Evolutionary conservation across 306 rosid genomes (phyloP).

Genomic region (Glycyrrhiza uralensis): DNA sequence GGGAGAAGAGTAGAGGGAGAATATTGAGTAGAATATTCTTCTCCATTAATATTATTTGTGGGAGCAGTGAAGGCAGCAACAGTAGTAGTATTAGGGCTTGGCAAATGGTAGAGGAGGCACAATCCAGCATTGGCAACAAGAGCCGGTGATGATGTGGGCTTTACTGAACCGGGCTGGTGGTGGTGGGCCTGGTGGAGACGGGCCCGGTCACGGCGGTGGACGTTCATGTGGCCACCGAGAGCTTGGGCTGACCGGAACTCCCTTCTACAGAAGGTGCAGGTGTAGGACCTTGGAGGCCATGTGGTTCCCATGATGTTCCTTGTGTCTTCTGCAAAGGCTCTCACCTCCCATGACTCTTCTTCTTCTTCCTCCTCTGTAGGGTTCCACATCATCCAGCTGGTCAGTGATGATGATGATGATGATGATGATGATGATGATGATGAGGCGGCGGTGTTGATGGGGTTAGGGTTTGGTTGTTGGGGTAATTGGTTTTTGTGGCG

Average conservation of each 20-base stretch:
- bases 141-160: too few species aligned
- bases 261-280: conserved; percentile 77
- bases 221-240: conserved; percentile 98
- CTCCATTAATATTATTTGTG: neutral
- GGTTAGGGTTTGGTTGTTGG: conserved; percentile 46
- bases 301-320: conserved; percentile 72
- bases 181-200: conserved; percentile 65
- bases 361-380: conserved; percentile 45
- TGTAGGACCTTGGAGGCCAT: conserved; percentile 95
- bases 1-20: conserved; percentile 65
- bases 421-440: conserved; percentile 1
- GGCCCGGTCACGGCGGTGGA: conserved; percentile 97
- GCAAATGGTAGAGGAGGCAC: conserved; percentile 69
- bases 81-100: conserved; percentile 46
- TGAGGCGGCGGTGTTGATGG: neutral
- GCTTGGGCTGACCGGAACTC: conserved; percentile 96
- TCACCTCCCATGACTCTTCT: conserved; percentile 90
- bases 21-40: too few species aligned
- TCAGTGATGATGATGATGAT: conserved; percentile 14
- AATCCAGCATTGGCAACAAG: conserved; percentile 50
- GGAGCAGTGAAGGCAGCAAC: neutral
- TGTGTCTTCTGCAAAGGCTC: conserved; percentile 90
- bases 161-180: neutral
- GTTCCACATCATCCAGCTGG: conserved; percentile 95
- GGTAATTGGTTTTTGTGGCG: conserved; percentile 26